Conservation (phyloP, 2,329 filamentous ascomycete genomes). For the Exophiala aquamarina region DNA sequence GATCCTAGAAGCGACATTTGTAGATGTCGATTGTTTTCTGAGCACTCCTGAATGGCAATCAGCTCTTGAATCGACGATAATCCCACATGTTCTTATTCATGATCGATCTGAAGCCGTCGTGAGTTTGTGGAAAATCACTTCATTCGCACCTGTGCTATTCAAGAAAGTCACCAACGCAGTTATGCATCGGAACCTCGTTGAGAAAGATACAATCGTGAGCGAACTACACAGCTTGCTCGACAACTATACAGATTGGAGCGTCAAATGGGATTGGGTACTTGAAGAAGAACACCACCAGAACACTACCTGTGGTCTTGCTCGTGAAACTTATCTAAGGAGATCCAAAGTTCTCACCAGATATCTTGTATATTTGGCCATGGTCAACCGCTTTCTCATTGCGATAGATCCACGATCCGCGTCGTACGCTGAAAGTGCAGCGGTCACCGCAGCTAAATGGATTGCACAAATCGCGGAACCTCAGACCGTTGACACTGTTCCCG, state of each 20-base stretch:
- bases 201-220: neutral
- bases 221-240: slow-evolving; percentile 7
- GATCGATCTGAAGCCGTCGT: slow-evolving; percentile 12
- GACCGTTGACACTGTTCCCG: slow-evolving; percentile 4
- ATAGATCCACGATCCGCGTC: slow-evolving; percentile 5
- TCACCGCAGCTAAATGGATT: slow-evolving; percentile 5
- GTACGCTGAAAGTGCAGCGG: slow-evolving; percentile 1
- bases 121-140: slow-evolving; percentile 12
- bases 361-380: slow-evolving; percentile 10
- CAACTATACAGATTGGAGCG: slow-evolving; percentile 6
- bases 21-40: slow-evolving; percentile 15
- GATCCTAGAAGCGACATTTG: slow-evolving; percentile 14
- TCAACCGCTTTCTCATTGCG: slow-evolving; percentile 10
- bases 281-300: neutral
- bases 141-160: slow-evolving; percentile 10
- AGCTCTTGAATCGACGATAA: slow-evolving; percentile 7
- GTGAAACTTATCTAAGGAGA: neutral
- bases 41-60: slow-evolving; percentile 12
- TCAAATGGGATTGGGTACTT: slow-evolving; percentile 5
- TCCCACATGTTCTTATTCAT: neutral
- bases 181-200: neutral
- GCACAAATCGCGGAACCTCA: slow-evolving; percentile 1
- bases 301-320: neutral
- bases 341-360: slow-evolving; percentile 2
- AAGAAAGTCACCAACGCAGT: slow-evolving; percentile 10